Percentiles rank a stretch among this genome's conserved stretches.
These are phyloP conservation scores for Phytopythium helicoides DNA, from an alignment of 352 stramenopile genomes.

Conservation along the genomic window DNA sequence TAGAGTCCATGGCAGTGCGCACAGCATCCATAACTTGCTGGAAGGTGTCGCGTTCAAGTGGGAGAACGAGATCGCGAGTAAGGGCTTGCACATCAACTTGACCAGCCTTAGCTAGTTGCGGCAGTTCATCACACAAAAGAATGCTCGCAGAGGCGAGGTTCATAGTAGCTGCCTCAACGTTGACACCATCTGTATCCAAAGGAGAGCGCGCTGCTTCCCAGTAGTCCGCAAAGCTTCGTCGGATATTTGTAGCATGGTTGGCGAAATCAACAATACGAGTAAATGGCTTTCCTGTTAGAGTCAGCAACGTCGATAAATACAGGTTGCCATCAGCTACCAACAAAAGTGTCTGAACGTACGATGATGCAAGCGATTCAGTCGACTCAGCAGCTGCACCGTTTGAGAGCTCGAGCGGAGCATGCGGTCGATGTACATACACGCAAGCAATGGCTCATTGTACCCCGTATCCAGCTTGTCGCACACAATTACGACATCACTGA, in stretches of 20 bases:
- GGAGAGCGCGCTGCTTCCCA: constrained; percentile 36
- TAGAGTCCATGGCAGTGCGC: constrained; percentile 19
- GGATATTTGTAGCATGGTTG: constrained; percentile 71
- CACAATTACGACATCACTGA: constrained; percentile 76
- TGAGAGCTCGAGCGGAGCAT: constrained; percentile 60
- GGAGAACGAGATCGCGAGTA: constrained; percentile 25
- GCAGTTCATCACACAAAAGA: constrained; percentile 46
- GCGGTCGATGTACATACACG: constrained; percentile 84
- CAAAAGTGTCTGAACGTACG: constrained; percentile 6
- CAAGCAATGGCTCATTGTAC: constrained; percentile 75
- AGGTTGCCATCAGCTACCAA: neutral
- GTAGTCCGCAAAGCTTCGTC: constrained; percentile 46
- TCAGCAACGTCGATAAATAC: neutral
- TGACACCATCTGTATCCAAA: constrained; percentile 15
- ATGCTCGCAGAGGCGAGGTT: constrained; percentile 31
- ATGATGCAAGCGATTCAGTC: constrained; percentile 71
- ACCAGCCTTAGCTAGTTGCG: constrained; percentile 17
- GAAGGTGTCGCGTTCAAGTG: constrained; percentile 52
- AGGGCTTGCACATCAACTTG: constrained; percentile 21
- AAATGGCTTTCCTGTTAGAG: constrained; percentile 27
- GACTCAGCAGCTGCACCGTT: constrained; percentile 79
- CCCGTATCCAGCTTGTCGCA: constrained; percentile 87
- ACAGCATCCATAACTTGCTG: constrained; percentile 53
- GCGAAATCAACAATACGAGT: constrained; percentile 68
- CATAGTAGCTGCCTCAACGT: constrained; percentile 24